Conservation (phyloP, 2,329 filamentous ascomycete species). For the Dactylonectria macrodidyma region DNA sequence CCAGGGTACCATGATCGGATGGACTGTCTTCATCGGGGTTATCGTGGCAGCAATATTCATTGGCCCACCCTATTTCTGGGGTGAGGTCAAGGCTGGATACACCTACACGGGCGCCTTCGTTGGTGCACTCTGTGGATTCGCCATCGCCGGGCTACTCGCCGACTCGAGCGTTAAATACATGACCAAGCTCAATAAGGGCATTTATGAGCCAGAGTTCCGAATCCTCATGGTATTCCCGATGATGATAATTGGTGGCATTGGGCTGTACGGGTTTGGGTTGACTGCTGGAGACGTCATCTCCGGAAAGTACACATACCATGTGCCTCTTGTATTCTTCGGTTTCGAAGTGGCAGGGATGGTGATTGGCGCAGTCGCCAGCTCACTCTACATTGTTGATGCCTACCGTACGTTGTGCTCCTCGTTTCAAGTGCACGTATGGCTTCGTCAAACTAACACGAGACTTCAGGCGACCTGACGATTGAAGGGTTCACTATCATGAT, state of each 20-base stretch:
- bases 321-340: constrained; percentile 86
- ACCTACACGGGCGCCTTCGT: constrained; percentile 89
- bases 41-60: constrained; percentile 88
- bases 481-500: constrained; percentile 92
- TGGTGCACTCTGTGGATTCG: constrained; percentile 84
- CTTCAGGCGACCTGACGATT: constrained; percentile 80
- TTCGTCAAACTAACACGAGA: constrained; percentile 5
- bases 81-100: constrained; percentile 86
- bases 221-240: constrained; percentile 88
- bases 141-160: constrained; percentile 80
- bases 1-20: constrained; percentile 92
- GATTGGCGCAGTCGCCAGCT: constrained; percentile 87
- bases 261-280: constrained; percentile 88
- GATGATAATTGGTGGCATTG: constrained; percentile 81
- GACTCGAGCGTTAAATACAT: constrained; percentile 81
- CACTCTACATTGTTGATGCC: constrained; percentile 92
- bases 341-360: constrained; percentile 93
- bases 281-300: constrained; percentile 73
- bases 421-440: no score
- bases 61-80: constrained; percentile 85
- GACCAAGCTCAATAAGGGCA: constrained; percentile 81
- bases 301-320: constrained; percentile 76
- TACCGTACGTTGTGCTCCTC: constrained; percentile 74
- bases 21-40: constrained; percentile 94
- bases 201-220: constrained; percentile 94